Evolutionary conservation across 2,329 filamentous ascomycete genomes (phyloP).

Genomic region (Nemania abortiva): DNA sequence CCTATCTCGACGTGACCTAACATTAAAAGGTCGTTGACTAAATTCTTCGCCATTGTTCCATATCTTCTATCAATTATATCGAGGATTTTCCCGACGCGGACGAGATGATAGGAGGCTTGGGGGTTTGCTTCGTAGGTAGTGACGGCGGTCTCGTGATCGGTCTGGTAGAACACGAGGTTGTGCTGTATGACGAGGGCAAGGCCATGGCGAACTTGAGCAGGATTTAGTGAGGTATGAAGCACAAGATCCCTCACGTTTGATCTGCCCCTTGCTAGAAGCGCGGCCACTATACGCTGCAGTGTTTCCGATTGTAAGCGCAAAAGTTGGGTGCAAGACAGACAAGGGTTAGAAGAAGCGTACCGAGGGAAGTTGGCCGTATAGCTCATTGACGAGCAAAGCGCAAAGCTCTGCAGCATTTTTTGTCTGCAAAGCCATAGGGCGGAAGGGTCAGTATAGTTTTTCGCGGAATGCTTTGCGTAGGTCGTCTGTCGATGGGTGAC

Average conservation of each 20-base stretch:
- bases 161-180: conserved; percentile 82
- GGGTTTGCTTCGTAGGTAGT: conserved; percentile 89
- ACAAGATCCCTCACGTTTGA: conserved; percentile 77
- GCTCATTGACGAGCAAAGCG: conserved; percentile 86
- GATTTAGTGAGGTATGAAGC: conserved; percentile 77
- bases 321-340: background rate
- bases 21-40: conserved; percentile 80
- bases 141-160: conserved; percentile 69
- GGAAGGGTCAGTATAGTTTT: conserved; percentile 44
- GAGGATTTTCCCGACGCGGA: conserved; percentile 84
- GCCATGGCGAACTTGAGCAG: conserved; percentile 82
- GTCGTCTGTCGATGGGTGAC: conserved; percentile 35
- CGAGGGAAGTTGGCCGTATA: conserved; percentile 90
- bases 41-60: conserved; percentile 77
- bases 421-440: conserved; percentile 59
- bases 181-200: conserved; percentile 89
- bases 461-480: background rate
- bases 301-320: conserved; percentile 36
- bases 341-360: conserved; percentile 66
- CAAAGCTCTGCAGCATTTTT: conserved; percentile 89
- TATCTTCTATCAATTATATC: conserved; percentile 79
- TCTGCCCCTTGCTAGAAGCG: conserved; percentile 82
- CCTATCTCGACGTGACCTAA: conserved; percentile 81
- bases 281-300: conserved; percentile 82
- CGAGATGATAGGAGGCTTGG: conserved; percentile 81